These are phyloP conservation scores for Penicillium corylophilum DNA, from an alignment of 2,329 filamentous ascomycete species.

Conservation along the genomic window DNA sequence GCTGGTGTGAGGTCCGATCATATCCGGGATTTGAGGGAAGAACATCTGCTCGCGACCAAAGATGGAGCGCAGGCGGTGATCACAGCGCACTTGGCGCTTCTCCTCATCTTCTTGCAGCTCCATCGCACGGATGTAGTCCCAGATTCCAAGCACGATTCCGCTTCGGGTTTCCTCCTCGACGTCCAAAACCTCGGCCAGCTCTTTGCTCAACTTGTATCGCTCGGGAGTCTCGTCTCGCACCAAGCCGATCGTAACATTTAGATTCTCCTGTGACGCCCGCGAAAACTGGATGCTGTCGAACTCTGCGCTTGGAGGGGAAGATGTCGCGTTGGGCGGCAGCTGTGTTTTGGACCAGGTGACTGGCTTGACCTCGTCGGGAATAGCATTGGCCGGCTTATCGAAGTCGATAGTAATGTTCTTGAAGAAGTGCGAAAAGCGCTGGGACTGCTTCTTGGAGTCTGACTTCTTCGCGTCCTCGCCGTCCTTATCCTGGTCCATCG, in stretches of 20 bases:
- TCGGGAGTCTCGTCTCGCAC: conserved; percentile 82
- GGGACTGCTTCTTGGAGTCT: conserved; percentile 31
- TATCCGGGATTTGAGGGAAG: conserved; percentile 82
- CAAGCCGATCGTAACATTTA: conserved; percentile 86
- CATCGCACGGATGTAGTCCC: conserved; percentile 89
- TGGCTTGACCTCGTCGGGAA: conserved; percentile 44
- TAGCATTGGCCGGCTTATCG: conserved; percentile 45
- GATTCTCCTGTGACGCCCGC: conserved; percentile 85
- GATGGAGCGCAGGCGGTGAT: conserved; percentile 73
- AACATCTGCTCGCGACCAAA: conserved; percentile 73
- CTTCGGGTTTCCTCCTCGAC: conserved; percentile 82
- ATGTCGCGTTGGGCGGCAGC: conserved; percentile 48
- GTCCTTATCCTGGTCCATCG: conserved; percentile 61
- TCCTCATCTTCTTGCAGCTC: conserved; percentile 92
- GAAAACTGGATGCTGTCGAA: conserved; percentile 93
- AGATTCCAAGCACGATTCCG: conserved; percentile 85
- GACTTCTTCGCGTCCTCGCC: conserved; percentile 30
- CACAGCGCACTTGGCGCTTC: conserved; percentile 86
- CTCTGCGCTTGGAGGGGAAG: conserved; percentile 65
- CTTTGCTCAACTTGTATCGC: conserved; percentile 74
- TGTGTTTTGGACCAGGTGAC: conserved; percentile 87
- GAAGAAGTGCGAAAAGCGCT: conserved; percentile 52
- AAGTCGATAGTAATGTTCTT: conserved; percentile 54
- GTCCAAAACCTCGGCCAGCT: conserved; percentile 80
- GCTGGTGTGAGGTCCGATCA: conserved; percentile 73